These are phyloP conservation scores for Tolypocladium endophyticum DNA, from an alignment of 2,329 filamentous ascomycete species.

Conservation along the genomic window DNA sequence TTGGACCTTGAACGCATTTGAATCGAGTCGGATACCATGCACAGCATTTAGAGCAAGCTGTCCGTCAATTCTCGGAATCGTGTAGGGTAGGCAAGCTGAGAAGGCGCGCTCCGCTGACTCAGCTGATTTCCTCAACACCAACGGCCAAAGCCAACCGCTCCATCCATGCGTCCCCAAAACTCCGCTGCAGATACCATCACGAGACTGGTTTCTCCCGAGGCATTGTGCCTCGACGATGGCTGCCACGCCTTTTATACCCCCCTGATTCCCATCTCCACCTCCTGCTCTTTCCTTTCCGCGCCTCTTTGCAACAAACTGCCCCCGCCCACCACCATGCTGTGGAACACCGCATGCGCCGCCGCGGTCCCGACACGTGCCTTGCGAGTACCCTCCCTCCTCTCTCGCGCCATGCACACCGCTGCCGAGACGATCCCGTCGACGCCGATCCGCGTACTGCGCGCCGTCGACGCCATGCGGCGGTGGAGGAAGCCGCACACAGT, in stretches of 20 bases:
- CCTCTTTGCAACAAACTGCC: background rate
- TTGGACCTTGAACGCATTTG: background rate
- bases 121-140: background rate
- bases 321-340: background rate
- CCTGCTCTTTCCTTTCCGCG: background rate
- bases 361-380: background rate
- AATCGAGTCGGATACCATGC: background rate
- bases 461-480: constrained; percentile 59
- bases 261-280: constrained; percentile 3
- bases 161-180: constrained; percentile 26
- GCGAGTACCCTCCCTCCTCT: constrained; percentile 1
- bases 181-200: constrained; percentile 40
- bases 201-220: constrained; percentile 13
- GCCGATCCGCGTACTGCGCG: constrained; percentile 62
- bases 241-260: constrained; percentile 5
- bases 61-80: background rate
- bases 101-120: background rate
- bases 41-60: background rate
- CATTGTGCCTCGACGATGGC: constrained; percentile 23
- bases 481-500: constrained; percentile 58
- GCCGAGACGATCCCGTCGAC: constrained; percentile 42
- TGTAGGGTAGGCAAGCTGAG: background rate
- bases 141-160: background rate
- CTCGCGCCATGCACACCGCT: constrained; percentile 9
- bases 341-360: background rate